Evolutionary conservation across 2,329 filamentous ascomycete species (phyloP), one percentile per base, ranked within the genome.

Genomic region (Penicillium sp.): DNA sequence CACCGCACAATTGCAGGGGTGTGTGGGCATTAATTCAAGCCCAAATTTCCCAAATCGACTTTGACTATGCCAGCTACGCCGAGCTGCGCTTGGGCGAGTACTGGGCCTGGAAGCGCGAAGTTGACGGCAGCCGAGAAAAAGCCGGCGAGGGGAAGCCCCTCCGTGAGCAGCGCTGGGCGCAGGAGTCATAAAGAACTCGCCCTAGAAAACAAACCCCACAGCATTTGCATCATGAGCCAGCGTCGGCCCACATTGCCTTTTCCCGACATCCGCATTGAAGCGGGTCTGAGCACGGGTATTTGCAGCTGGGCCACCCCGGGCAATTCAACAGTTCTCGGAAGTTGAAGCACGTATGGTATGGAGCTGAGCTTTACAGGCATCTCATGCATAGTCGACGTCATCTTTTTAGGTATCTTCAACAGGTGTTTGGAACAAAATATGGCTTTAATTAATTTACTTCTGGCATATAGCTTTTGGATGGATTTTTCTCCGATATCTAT

Each of bases 21-120:
- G 89, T 96, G 47, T 98, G 93, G 93, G 86, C 89, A 6, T 74
- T 94, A 53, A 97, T 98, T 55, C 93, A 98, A 74, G 87, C 90
- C 2, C 87, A 82, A 44, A 97, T 98, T 56, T 95, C 88, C 9
- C 81, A 91, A 55, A 98, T 98, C 60, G 87, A 96, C 65, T 98
- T 98, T 64, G 90, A 98, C 70, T 98, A 98, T 66, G 87, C 89
- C 35, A 81, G 79, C 7, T 98, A 97, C 66, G 91, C 93, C 9
- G 88, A 96, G 68, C 71, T 85, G 13, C 78, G 93, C 45, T 74
- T 98, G 5, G 84, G 86, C 41, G 93, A 97, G 72, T 97, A 96
- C 71, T 95, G 85, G 79, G 89, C 85, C 3, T 96, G 89, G 89
- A 87, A 90, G 64, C 82, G 78, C 37, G 87, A 91, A 66, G 69